phyloP scores from a whole-genome alignment of 257 asterid species.

The Cinchona pubescens region DNA sequence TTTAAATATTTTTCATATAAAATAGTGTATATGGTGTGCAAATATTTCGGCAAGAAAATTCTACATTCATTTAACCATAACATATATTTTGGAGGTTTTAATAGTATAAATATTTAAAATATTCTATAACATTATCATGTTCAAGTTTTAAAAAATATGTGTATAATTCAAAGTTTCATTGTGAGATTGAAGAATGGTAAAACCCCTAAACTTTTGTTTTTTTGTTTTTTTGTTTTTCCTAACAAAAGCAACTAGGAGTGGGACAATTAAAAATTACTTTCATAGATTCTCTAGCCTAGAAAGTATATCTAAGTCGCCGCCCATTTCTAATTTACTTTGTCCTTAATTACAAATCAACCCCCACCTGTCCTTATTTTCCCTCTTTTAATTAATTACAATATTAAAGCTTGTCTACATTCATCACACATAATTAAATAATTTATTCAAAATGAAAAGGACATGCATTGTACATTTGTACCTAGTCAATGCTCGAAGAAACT shows the following conservation, averaged over 20 bases:
- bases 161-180: no score
- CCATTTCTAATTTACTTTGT: not conserved
- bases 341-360: not conserved
- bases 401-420: conserved; percentile 7
- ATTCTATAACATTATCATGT: no score
- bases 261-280: not conserved
- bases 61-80: no score
- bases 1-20: no score
- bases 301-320: conserved; percentile 7
- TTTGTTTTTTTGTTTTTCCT: not conserved
- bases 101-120: no score
- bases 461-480: not conserved
- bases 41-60: no score
- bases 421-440: not conserved
- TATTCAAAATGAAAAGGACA: not conserved
- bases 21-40: no score
- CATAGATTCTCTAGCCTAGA: conserved; percentile 1
- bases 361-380: not conserved
- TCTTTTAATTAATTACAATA: not conserved
- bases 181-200: no score
- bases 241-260: not conserved
- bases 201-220: not conserved
- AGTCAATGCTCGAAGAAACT: conserved; percentile 2
- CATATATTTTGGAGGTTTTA: no score
- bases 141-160: no score